Evolutionary conservation across 1,284 basidiomycete species (phyloP), one percentile per base, ranked within the genome.

Genomic region (Ceratobasidium sp.): DNA sequence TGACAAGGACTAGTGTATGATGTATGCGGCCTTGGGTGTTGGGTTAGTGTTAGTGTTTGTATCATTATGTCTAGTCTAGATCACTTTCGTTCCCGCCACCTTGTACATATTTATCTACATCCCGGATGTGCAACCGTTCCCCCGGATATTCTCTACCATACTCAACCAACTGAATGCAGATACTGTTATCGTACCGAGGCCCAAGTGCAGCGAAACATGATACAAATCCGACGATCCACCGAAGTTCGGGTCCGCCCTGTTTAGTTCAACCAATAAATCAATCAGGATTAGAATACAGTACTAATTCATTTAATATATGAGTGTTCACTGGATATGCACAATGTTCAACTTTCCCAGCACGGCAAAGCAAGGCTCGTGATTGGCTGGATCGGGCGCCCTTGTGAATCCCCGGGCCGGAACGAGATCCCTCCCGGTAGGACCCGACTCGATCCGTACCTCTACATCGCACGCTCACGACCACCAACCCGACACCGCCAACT

Each of bases 381-480:
- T 73, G 69, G 69, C 57, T 62, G 32, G 52, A 54, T 49, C 57
- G 69, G 34, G 25, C 49, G 25, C 4, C 54, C 69, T 56, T 51
- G 69, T 73, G 69, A 73, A 68, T 61, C 43, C 69, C 69, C 57
- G 69, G 46, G 43, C 57, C 69, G 69, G 69, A 62, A 73, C 11
- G n/a, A 43, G 29, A n/a, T 2, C 25, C 3, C 25, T 61, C 46
- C 68, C 69, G 69, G 57, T 43, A n/a, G 11, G 56, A 51, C 69
- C 69, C 69, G 69, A 57, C 57, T 73, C 57, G 40, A 61, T 62
- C 69, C 69, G 69, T 44, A 51, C 57, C 43, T 22, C n/a, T n/a
- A 29, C 69, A 73, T 62, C 69, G 56, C 69, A 73, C 69, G 69
- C 37, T 57, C 57, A 73, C 69, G 69, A 62, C 69, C 69, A 62